A percentile compares a stretch with the other conserved stretches of the same genome.
Evolutionary conservation across 2,329 filamentous ascomycete genomes (phyloP).

Genomic region (Erysiphe pulchra): DNA sequence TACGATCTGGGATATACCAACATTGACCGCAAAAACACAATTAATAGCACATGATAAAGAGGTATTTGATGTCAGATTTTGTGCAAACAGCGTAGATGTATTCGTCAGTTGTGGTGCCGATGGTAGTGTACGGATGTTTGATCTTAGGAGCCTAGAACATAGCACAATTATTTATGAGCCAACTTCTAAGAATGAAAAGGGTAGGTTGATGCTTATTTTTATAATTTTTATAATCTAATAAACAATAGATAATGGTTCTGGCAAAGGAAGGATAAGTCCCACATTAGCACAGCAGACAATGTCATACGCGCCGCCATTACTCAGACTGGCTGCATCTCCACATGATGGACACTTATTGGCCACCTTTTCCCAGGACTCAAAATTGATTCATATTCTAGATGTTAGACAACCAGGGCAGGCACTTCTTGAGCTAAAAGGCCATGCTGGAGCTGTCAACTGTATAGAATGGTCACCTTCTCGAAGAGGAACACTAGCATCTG

Average conservation of each 20-base stretch:
- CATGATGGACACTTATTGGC: slow-evolving; percentile 88
- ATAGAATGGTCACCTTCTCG: slow-evolving; percentile 86
- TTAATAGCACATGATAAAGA: slow-evolving; percentile 97
- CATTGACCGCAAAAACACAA: slow-evolving; percentile 90
- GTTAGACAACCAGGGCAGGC: slow-evolving; percentile 91
- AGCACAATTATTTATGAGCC: slow-evolving; percentile 99
- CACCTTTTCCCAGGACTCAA: slow-evolving; percentile 90
- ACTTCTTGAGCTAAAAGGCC: slow-evolving; percentile 73
- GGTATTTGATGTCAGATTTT: slow-evolving; percentile 95
- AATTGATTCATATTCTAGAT: slow-evolving; percentile 78
- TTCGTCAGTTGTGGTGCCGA: slow-evolving; percentile 96
- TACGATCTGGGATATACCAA: slow-evolving; percentile 98
- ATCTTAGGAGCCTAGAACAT: slow-evolving; percentile 83
- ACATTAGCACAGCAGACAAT: slow-evolving; percentile 55
- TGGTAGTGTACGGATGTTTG: slow-evolving; percentile 96
- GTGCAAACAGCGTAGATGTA: slow-evolving; percentile 92
- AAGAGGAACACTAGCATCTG: slow-evolving; percentile 70
- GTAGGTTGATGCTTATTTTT: slow-evolving; percentile 19
- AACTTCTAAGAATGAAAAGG: slow-evolving; percentile 55
- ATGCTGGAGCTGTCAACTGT: slow-evolving; percentile 64
- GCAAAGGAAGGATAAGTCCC: slow-evolving; percentile 39
- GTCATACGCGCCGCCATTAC: slow-evolving; percentile 47
- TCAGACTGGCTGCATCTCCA: slow-evolving; percentile 69
- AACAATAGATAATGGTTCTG: slow-evolving; percentile 20
- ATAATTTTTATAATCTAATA: slow-evolving; percentile 3